These are phyloP conservation scores for Apostasia ramifera DNA, from an alignment of 106 monocot genomes.

Conservation along the genomic window DNA sequence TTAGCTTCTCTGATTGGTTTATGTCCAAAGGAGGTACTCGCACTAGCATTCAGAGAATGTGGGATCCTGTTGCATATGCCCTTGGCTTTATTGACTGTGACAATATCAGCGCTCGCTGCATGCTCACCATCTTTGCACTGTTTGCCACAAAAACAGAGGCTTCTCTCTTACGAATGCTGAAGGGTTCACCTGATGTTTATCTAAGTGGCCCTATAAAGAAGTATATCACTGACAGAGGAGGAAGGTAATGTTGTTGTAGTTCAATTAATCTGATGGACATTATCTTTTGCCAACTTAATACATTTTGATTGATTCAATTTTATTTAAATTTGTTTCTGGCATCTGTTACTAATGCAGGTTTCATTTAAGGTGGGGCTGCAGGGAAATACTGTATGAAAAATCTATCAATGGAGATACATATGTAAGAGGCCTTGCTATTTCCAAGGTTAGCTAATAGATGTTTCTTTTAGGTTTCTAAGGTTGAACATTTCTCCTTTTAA, in stretches of 20 bases:
- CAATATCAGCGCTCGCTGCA: constrained; percentile 95
- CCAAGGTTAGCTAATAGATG: constrained; percentile 48
- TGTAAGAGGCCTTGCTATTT: constrained; percentile 76
- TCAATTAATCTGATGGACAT: background rate
- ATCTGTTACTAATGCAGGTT: constrained; percentile 39
- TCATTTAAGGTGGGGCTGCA: constrained; percentile 96
- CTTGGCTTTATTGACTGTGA: constrained; percentile 98
- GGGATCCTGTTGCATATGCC: constrained; percentile 99
- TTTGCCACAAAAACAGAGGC: constrained; percentile 99
- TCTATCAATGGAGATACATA: constrained; percentile 46
- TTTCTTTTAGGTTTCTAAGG: background rate
- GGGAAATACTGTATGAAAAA: constrained; percentile 77
- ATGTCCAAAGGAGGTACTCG: constrained; percentile 98
- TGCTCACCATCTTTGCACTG: constrained; percentile 92
- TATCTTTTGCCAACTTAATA: background rate
- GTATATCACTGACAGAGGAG: constrained; percentile 86
- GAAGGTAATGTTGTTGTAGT: constrained; percentile 39
- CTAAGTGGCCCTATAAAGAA: constrained; percentile 92
- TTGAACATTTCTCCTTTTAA: too few species aligned
- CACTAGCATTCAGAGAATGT: constrained; percentile 84
- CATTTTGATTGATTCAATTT: background rate
- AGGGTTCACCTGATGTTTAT: constrained; percentile 94
- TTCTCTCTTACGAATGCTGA: constrained; percentile 91
- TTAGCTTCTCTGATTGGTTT: constrained; percentile 96
- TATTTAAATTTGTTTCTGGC: constrained; percentile 5